Evolutionary conservation across 331 rosid species (phyloP).

Genomic region (Rosa hybrid): DNA sequence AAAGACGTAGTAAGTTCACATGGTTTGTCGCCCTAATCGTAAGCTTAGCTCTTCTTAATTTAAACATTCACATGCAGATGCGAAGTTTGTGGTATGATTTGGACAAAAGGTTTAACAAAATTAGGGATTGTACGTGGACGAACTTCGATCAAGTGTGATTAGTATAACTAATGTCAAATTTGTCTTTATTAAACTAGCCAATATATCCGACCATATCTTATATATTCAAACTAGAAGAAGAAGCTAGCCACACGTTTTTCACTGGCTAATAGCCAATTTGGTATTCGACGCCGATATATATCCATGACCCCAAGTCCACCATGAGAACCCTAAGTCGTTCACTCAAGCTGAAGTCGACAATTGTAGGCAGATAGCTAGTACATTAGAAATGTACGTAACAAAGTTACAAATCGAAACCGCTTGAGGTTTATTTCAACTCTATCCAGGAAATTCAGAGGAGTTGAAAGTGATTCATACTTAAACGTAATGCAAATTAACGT

Average conservation of each 20-base stretch:
- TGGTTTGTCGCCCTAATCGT: not conserved
- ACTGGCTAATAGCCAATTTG: not conserved
- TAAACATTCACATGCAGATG: not conserved
- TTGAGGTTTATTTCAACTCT: constrained; percentile 16
- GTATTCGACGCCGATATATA: not conserved
- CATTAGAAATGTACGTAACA: not conserved
- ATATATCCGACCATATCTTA: not conserved
- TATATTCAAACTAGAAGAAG: not conserved
- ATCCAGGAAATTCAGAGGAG: constrained; percentile 10
- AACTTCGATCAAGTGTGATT: not conserved
- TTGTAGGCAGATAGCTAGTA: not conserved
- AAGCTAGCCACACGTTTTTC: too few relatives aligned
- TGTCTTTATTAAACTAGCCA: not conserved
- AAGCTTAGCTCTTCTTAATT: not conserved
- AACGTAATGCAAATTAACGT: not conserved
- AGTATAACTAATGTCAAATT: not conserved
- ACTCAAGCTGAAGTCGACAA: not conserved
- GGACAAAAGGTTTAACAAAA: not conserved
- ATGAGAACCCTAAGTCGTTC: not conserved
- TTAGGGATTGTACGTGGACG: not conserved
- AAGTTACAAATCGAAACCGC: constrained; percentile 24
- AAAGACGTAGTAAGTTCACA: not conserved
- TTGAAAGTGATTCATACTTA: not conserved
- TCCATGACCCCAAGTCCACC: constrained; percentile 1
- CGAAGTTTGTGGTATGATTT: not conserved